These are phyloP conservation scores for Chaetomiaceae sp. DNA, from an alignment of 2,329 filamentous ascomycete species.

Conservation along the genomic window DNA sequence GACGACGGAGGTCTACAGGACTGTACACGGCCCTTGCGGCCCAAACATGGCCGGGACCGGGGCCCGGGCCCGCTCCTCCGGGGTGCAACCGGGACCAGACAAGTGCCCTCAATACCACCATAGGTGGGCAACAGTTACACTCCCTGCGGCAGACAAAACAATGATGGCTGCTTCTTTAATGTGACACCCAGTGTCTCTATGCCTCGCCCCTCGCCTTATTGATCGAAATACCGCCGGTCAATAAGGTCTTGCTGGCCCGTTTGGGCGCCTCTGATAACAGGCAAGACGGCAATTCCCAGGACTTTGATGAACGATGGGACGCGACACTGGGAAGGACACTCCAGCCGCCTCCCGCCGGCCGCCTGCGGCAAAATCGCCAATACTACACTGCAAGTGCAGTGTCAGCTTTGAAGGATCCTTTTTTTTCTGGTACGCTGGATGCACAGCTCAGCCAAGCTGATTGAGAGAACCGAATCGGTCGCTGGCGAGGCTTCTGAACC, in stretches of 20 bases:
- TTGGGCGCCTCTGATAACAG: too few relatives aligned
- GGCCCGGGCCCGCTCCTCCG: constrained; percentile 14
- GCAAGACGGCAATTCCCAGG: constrained; percentile 15
- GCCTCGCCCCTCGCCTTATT: too few relatives aligned
- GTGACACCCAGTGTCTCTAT: too few relatives aligned
- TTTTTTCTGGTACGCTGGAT: not conserved
- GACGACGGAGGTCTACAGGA: too few relatives aligned
- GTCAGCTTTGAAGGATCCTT: not conserved
- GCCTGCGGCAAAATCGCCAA: constrained; percentile 21
- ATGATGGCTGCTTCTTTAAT: too few relatives aligned
- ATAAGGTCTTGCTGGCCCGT: too few relatives aligned
- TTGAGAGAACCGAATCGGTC: not conserved
- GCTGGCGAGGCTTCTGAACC: not conserved
- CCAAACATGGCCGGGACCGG: too few relatives aligned
- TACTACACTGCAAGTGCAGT: constrained; percentile 19
- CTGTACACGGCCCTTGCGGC: too few relatives aligned
- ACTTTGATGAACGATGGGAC: constrained; percentile 12
- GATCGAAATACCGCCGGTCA: too few relatives aligned
- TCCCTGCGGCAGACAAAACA: too few relatives aligned
- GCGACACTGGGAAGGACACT: constrained; percentile 11
- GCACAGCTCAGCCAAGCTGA: not conserved
- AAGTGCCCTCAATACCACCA: too few relatives aligned
- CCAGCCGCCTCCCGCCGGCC: constrained; percentile 13
- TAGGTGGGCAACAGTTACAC: too few relatives aligned
- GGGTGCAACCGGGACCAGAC: not conserved